These are phyloP conservation scores for Diplodia mutila DNA, from an alignment of 2,329 filamentous ascomycete species.

Conservation along the genomic window DNA sequence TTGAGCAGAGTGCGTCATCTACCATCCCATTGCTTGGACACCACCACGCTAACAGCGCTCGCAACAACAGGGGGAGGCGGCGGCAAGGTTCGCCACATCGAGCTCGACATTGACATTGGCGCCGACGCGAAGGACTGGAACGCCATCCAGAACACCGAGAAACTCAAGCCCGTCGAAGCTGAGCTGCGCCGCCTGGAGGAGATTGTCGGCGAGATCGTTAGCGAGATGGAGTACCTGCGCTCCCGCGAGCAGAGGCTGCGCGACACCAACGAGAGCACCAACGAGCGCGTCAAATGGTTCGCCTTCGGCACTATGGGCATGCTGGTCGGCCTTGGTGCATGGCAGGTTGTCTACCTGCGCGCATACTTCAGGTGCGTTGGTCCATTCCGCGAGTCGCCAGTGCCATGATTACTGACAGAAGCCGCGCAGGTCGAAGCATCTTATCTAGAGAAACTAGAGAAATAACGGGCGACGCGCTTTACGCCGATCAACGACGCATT, in stretches of 20 bases:
- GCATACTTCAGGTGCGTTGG: slow-evolving; percentile 85
- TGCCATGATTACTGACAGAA: neutral
- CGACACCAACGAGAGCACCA: slow-evolving; percentile 99
- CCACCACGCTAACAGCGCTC: slow-evolving; percentile 15
- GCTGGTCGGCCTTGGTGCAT: slow-evolving; percentile 83
- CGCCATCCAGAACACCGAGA: slow-evolving; percentile 93
- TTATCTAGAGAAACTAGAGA: slow-evolving; percentile 49
- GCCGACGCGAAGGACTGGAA: slow-evolving; percentile 98
- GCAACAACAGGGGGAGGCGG: slow-evolving; percentile 38
- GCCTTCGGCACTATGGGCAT: slow-evolving; percentile 91
- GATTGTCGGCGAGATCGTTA: slow-evolving; percentile 82
- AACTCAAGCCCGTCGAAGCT: slow-evolving; percentile 95
- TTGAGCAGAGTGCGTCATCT: slow-evolving; percentile 66
- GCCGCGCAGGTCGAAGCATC: slow-evolving; percentile 51
- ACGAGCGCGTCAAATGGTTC: slow-evolving; percentile 98
- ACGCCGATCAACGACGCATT: slow-evolving; percentile 22
- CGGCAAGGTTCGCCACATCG: slow-evolving; percentile 68
- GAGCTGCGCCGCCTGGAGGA: slow-evolving; percentile 93
- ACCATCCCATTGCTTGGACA: neutral
- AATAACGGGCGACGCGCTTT: slow-evolving; percentile 8
- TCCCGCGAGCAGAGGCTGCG: slow-evolving; percentile 88
- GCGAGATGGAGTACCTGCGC: slow-evolving; percentile 95
- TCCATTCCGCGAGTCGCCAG: no score
- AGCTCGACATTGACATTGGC: slow-evolving; percentile 94
- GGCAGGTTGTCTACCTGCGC: slow-evolving; percentile 97